These are phyloP conservation scores for Ambrosiella xylebori DNA, from an alignment of 2,329 filamentous ascomycete species.

Conservation along the genomic window DNA sequence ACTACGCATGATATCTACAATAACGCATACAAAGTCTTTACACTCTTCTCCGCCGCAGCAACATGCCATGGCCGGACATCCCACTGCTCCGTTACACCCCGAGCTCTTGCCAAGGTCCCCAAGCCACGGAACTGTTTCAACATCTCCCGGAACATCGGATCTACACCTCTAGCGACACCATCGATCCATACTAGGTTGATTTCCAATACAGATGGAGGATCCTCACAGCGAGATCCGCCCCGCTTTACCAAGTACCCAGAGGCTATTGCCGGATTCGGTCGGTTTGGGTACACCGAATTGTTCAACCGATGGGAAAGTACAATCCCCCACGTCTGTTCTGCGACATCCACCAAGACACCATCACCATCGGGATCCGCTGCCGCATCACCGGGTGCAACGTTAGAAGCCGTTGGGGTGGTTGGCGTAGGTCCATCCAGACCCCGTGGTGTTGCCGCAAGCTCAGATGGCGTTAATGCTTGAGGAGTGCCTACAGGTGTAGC, in stretches of 20 bases:
- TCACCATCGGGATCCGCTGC: slow-evolving; percentile 38
- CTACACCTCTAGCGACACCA: slow-evolving; percentile 35
- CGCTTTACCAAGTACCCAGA: slow-evolving; percentile 52
- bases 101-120: slow-evolving; percentile 49
- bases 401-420: slow-evolving; percentile 27
- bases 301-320: slow-evolving; percentile 49
- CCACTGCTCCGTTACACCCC: slow-evolving; percentile 42
- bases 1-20: slow-evolving; percentile 29
- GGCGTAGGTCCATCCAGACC: slow-evolving; percentile 37
- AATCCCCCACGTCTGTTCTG: slow-evolving; percentile 61
- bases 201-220: slow-evolving; percentile 43
- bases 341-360: slow-evolving; percentile 51
- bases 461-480: slow-evolving; percentile 36
- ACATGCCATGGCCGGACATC: slow-evolving; percentile 65
- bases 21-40: slow-evolving; percentile 44
- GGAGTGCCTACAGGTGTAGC: slow-evolving; percentile 54
- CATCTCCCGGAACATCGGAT: slow-evolving; percentile 52
- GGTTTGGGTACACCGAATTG: slow-evolving; percentile 37
- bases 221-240: slow-evolving; percentile 36
- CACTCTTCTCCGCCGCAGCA: slow-evolving; percentile 51
- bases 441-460: slow-evolving; percentile 41
- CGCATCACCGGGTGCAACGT: slow-evolving; percentile 18
- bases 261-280: slow-evolving; percentile 38
- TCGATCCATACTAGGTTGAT: slow-evolving; percentile 46
- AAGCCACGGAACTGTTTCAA: slow-evolving; percentile 51